These are phyloP conservation scores for Selaginella moellendorffii DNA, from an alignment of 75 land plant species.

Conservation along the genomic window DNA sequence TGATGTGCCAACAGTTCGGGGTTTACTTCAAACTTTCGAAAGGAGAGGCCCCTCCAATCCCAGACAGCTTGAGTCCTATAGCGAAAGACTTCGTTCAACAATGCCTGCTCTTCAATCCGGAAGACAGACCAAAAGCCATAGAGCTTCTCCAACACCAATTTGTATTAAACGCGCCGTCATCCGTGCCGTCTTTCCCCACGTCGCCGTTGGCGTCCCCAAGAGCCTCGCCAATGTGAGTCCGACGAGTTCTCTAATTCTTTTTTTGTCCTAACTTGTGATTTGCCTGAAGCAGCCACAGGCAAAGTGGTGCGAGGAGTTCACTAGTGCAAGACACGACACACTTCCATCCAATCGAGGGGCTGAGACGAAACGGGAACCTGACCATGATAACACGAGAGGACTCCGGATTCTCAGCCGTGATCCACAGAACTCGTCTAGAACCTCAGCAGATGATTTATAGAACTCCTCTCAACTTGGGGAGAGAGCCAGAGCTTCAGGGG, in stretches of 20 bases:
- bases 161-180: constrained; percentile 18
- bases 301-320: neutral
- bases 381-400: neutral
- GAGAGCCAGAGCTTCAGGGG: neutral
- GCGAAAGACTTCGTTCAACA: constrained; percentile 24
- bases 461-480: neutral
- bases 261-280: neutral
- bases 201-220: neutral
- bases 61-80: constrained; percentile 24
- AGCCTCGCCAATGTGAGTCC: neutral
- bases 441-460: too few relatives aligned
- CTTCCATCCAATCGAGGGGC: neutral
- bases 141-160: constrained; percentile 34
- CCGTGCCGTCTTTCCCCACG: neutral
- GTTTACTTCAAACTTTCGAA: constrained; percentile 26
- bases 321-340: neutral
- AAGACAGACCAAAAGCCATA: constrained; percentile 33
- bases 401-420: neutral
- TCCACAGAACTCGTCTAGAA: neutral
- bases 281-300: neutral
- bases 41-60: constrained; percentile 35
- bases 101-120: constrained; percentile 23
- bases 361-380: neutral
- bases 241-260: neutral
- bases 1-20: constrained; percentile 13